A percentile compares a stretch with the other conserved stretches of the same genome.
Evolutionary conservation across 2,329 filamentous ascomycete species (phyloP).

Genomic region (Penicillium sp.): DNA sequence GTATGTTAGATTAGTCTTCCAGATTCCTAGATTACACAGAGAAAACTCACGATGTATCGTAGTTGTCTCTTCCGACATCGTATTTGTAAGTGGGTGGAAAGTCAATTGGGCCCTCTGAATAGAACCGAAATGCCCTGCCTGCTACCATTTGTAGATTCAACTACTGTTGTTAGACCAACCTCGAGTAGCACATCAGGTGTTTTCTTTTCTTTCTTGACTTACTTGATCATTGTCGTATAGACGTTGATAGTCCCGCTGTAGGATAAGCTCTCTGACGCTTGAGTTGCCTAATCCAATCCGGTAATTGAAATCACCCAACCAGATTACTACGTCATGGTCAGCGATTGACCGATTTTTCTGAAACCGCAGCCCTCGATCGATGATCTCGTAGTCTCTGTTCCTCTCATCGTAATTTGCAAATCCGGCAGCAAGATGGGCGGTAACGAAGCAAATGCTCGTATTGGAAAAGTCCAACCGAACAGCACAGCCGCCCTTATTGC

Average conservation of each 20-base stretch:
- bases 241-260: conserved; percentile 68
- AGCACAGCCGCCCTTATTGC: conserved; percentile 95
- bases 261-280: conserved; percentile 70
- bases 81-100: conserved; percentile 97
- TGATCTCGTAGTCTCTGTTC: conserved; percentile 89
- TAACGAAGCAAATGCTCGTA: conserved; percentile 91
- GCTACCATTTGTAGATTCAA: conserved; percentile 96
- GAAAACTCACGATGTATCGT: conserved; percentile 78
- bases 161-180: conserved; percentile 42
- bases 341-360: conserved; percentile 88
- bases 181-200: background rate
- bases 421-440: conserved; percentile 90
- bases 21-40: background rate
- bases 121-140: conserved; percentile 83
- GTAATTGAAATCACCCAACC: conserved; percentile 98
- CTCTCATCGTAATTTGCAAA: conserved; percentile 96
- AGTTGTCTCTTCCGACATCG: conserved; percentile 81
- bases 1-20: conserved; percentile 30
- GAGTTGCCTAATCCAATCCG: conserved; percentile 83
- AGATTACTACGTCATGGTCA: conserved; percentile 87
- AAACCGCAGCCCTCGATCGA: conserved; percentile 82
- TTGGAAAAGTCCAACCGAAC: conserved; percentile 94
- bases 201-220: too few species aligned
- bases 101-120: conserved; percentile 82
- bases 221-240: conserved; percentile 91